Evolutionary conservation across 345 rosid species (phyloP).

Genomic region (Populus simonii): DNA sequence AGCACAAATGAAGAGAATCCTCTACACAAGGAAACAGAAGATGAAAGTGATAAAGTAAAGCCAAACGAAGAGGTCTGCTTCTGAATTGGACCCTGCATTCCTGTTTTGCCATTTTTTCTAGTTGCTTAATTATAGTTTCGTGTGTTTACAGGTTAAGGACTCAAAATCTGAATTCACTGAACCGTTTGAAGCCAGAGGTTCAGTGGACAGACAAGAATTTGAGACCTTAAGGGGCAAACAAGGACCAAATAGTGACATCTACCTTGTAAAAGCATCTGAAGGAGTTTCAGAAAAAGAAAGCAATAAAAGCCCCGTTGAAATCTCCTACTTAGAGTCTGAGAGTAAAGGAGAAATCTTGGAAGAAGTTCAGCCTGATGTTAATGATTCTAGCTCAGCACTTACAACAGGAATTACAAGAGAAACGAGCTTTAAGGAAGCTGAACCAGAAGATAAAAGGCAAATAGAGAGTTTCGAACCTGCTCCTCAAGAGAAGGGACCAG

Average conservation of each 20-base stretch:
- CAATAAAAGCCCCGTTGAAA: slow-evolving; percentile 3
- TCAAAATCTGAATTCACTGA: slow-evolving; percentile 11
- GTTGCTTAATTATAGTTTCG: slow-evolving; percentile 5
- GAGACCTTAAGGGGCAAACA: slow-evolving; percentile 4
- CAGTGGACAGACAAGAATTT: slow-evolving; percentile 10
- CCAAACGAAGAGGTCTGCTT: slow-evolving; percentile 22
- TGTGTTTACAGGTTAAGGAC: slow-evolving; percentile 22
- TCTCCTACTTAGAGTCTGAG: neutral
- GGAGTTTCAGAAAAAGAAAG: slow-evolving; percentile 2
- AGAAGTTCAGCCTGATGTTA: neutral
- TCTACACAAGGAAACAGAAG: slow-evolving; percentile 14
- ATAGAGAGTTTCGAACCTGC: slow-evolving; percentile 16
- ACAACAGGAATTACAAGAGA: slow-evolving; percentile 15
- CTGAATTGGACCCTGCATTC: neutral
- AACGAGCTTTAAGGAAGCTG: slow-evolving; percentile 10
- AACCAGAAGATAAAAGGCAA: slow-evolving; percentile 21
- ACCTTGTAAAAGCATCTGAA: slow-evolving; percentile 5
- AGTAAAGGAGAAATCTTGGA: slow-evolving; percentile 17
- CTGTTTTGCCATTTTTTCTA: neutral
- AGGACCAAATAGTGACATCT: slow-evolving; percentile 14
- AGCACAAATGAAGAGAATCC: slow-evolving; percentile 7
- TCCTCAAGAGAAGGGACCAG: slow-evolving; percentile 14
- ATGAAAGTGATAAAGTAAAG: slow-evolving; percentile 10
- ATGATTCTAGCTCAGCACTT: neutral
- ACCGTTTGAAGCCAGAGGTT: slow-evolving; percentile 19